Percentiles rank a stretch among this genome's conserved stretches.
Conservation (phyloP, 768 basidiomycete genomes). For the Macrolepiota albuminosa region DNA sequence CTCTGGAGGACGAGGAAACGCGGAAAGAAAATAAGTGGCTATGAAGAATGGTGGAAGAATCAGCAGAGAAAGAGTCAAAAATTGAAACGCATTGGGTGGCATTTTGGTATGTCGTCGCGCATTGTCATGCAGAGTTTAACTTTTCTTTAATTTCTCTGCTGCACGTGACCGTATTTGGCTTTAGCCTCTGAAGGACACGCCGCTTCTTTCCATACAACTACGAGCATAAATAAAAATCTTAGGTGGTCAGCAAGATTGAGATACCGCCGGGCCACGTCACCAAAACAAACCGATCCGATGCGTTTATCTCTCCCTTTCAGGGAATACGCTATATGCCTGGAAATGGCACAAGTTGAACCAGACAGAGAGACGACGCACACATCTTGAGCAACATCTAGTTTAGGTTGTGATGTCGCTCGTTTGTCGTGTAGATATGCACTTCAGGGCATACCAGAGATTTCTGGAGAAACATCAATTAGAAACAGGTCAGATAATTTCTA, state of each 20-base stretch:
- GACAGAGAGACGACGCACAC: conserved; percentile 18
- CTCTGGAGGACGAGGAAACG: conserved; percentile 59
- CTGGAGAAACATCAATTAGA: too few species aligned
- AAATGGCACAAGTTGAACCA: conserved; percentile 22
- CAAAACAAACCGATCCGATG: conserved; percentile 14
- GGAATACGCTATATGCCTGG: conserved; percentile 21
- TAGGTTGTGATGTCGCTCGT: not conserved
- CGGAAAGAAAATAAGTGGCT: conserved; percentile 54
- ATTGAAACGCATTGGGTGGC: conserved; percentile 34
- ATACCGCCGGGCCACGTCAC: conserved; percentile 15
- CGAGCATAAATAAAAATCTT: not conserved
- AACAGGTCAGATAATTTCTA: too few species aligned
- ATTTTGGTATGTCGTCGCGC: conserved; percentile 13
- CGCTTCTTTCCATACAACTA: not conserved
- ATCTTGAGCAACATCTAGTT: conserved; percentile 13
- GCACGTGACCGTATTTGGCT: conserved; percentile 7
- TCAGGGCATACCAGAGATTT: too few species aligned
- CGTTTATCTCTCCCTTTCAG: conserved; percentile 21
- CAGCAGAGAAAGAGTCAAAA: conserved; percentile 51
- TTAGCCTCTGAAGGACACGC: not conserved
- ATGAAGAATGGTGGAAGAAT: conserved; percentile 58
- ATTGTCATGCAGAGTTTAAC: not conserved
- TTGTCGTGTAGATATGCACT: conserved; percentile 13
- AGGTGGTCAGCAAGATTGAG: conserved; percentile 13
- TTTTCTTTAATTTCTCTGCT: not conserved